Base-by-base conservation (phyloP, 2,329 filamentous ascomycete species). In the Mycosphaerella sp. region DNA sequence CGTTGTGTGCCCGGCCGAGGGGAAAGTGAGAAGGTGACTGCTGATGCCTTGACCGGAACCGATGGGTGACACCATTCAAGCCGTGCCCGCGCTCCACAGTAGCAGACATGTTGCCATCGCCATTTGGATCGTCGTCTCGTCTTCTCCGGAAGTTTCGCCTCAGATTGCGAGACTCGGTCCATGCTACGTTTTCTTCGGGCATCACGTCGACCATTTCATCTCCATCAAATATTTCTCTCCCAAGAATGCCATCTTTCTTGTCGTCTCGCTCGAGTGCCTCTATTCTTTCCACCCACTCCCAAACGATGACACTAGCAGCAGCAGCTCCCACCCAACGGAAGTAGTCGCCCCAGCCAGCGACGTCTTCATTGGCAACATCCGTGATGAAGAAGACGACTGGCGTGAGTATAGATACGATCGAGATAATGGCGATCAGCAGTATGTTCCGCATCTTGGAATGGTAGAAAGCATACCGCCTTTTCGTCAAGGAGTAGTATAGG, bases 221-320 rank as follows among this genome's bases (percentile, higher is more conserved):
- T 3, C 89, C 90, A 60, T 96, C 90, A 64, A 95, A 95, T 0
- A 96, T 83, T 65, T 96, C 90, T 57, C 90, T 78, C 3, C 90
- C 90, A 1, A 96, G 72, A 49, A 96, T 94, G 0, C 90, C 90
- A 61, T 95, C 89, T 70, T 94, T 95, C 70, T 90, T 89, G 67
- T 95, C 89, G 68, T 95, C 89, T 59, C 90, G 81, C 72, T 96
- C 90, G 55, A 95, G 70, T 0, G 89, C 88, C 68, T 96, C 90
- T 43, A 96, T 96, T 21, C 90, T 80, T 69, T 96, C 90, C 2
- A 96, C 90, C 90, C 90, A 96, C 69, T 96, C 90, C 90, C 90
- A 96, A 2, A 96, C 90, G 17, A 95, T 87, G n/a, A 95, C 90
- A 70, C 89, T 95, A 25, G 90, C 90, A 1, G 89, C 89, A 0